These are phyloP conservation scores for Stylosanthes scabra DNA, from an alignment of 331 rosid genomes.

Conservation along the genomic window DNA sequence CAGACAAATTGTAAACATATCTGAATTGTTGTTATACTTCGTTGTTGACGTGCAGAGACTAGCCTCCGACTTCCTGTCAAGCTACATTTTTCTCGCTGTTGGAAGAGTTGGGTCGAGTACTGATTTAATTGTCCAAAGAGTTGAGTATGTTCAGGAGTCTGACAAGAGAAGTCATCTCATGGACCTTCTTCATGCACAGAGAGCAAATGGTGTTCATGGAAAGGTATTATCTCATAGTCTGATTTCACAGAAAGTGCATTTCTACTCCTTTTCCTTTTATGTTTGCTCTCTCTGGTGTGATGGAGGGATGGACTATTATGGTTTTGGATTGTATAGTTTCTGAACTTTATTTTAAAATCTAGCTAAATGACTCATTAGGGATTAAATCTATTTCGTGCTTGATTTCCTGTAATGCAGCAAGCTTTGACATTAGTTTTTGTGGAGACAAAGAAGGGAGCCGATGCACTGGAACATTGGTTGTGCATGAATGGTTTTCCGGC, in stretches of 20 bases:
- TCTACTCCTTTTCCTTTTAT: constrained; percentile 20
- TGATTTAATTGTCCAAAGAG: constrained; percentile 91
- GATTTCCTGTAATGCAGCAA: constrained; percentile 64
- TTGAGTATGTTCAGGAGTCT: constrained; percentile 90
- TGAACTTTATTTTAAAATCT: constrained; percentile 1
- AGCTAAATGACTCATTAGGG: not conserved
- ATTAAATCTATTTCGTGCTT: not conserved
- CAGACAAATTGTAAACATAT: not conserved
- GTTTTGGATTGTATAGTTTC: constrained; percentile 10
- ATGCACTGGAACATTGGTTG: constrained; percentile 89
- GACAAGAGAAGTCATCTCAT: constrained; percentile 97
- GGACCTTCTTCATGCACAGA: constrained; percentile 99
- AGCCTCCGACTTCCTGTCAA: constrained; percentile 92
- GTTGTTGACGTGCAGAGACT: constrained; percentile 73
- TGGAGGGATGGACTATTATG: not conserved
- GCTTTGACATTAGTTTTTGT: constrained; percentile 92
- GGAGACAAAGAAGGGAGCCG: constrained; percentile 99
- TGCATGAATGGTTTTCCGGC: constrained; percentile 85
- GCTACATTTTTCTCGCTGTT: constrained; percentile 85
- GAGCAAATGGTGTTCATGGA: constrained; percentile 81
- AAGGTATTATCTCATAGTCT: constrained; percentile 59
- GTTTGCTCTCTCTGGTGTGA: not conserved
- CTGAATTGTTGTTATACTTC: constrained; percentile 25
- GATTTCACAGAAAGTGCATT: constrained; percentile 22
- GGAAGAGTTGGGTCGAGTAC: constrained; percentile 99